A percentile compares a stretch with the other conserved stretches of the same genome.
Evolutionary conservation across 441 rosid species (phyloP).

Genomic region (Geranium incanum): DNA sequence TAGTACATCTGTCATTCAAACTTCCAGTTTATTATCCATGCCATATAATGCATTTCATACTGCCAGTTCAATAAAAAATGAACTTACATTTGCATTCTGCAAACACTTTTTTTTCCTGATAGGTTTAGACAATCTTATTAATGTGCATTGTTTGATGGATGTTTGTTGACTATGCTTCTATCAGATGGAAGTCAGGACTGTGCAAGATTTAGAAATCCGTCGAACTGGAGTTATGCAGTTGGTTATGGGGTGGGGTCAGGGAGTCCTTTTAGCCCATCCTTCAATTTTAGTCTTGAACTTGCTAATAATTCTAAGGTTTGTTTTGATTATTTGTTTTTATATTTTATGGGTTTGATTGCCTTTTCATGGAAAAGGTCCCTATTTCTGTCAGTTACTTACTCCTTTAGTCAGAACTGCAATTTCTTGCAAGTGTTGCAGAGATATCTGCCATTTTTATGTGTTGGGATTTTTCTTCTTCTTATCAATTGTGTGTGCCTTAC

Average conservation of each 20-base stretch:
- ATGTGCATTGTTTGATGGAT: neutral
- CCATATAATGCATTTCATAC: neutral
- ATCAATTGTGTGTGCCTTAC: neutral
- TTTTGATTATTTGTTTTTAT: conserved; percentile 1
- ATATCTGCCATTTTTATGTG: neutral
- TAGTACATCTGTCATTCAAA: neutral
- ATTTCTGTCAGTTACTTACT: neutral
- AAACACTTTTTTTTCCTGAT: neutral
- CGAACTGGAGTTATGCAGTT: conserved; percentile 84
- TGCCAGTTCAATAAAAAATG: neutral
- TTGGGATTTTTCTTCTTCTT: neutral
- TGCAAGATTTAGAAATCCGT: conserved; percentile 43
- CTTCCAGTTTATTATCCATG: neutral
- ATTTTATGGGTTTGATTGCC: neutral
- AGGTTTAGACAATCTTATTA: neutral
- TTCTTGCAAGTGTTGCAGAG: neutral
- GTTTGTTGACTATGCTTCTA: conserved; percentile 10
- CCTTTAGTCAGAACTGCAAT: neutral
- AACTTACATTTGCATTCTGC: neutral
- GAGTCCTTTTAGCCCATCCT: conserved; percentile 84
- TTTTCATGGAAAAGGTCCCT: neutral
- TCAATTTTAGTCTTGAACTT: conserved; percentile 80
- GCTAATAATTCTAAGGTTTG: conserved; percentile 69
- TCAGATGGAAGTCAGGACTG: conserved; percentile 49
- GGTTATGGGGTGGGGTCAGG: conserved; percentile 80